Evolutionary conservation across 352 stramenopile genomes (phyloP).

Genomic region (Phytophthora boehmeriae): DNA sequence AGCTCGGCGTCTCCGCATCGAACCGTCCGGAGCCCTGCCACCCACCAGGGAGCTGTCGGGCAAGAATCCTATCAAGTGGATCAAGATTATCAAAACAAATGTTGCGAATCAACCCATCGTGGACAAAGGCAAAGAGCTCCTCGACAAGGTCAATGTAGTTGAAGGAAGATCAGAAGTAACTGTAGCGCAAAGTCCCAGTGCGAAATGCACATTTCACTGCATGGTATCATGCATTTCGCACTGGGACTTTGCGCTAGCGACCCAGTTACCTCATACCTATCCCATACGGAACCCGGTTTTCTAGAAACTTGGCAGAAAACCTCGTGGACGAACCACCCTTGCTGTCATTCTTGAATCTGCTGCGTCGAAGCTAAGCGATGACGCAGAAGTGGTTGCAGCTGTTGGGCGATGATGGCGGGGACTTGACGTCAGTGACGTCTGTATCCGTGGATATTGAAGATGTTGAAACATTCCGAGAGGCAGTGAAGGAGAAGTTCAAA

Average conservation of each 20-base stretch:
- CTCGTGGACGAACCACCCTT: no score
- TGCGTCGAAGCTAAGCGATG: conserved; percentile 15
- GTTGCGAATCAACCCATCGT: conserved; percentile 1
- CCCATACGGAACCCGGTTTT: no score
- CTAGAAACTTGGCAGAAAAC: no score
- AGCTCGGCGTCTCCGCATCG: conserved; percentile 2
- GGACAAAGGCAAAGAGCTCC: conserved; percentile 7
- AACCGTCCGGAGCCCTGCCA: background rate
- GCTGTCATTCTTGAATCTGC: no score
- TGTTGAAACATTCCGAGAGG: conserved; percentile 12
- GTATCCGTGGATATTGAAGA: conserved; percentile 19
- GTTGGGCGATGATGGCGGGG: conserved; percentile 9
- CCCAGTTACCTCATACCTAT: no score
- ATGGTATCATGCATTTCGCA: no score
- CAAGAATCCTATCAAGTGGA: background rate
- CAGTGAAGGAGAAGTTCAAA: background rate
- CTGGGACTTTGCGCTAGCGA: no score
- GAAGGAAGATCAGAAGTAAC: no score
- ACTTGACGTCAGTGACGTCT: background rate
- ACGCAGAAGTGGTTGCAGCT: conserved; percentile 17
- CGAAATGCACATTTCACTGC: no score
- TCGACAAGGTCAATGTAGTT: background rate
- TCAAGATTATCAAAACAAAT: background rate
- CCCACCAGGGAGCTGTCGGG: background rate
- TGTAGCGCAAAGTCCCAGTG: no score